phyloP scores from a whole-genome alignment of 768 basidiomycete genomes.

The Fomitopsis pulvina region DNA sequence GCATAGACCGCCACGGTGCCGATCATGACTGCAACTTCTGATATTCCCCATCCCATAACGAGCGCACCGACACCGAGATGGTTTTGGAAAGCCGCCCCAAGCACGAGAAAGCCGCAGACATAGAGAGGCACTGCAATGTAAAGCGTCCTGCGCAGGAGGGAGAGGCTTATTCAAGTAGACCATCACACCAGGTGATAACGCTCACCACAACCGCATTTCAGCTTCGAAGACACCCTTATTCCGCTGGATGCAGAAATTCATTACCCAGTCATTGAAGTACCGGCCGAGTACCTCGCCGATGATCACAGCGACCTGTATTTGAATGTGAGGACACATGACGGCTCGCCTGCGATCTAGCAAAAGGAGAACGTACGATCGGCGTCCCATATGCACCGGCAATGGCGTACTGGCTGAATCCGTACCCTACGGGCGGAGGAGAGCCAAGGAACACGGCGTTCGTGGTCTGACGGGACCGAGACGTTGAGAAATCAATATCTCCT shows the following conservation, averaged over 20 bases:
- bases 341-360: not conserved
- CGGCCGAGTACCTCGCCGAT: constrained; percentile 47
- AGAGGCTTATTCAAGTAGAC: not conserved
- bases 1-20: constrained; percentile 57
- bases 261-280: constrained; percentile 45
- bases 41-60: constrained; percentile 64
- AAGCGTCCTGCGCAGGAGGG: constrained; percentile 37
- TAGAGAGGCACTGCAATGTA: constrained; percentile 57
- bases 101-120: constrained; percentile 51
- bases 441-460: constrained; percentile 65
- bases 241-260: constrained; percentile 34
- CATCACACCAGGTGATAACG: not conserved
- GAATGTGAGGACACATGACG: not conserved
- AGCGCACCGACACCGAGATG: constrained; percentile 46
- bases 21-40: constrained; percentile 49
- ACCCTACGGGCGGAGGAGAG: constrained; percentile 45
- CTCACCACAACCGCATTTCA: constrained; percentile 52
- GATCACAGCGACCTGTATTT: constrained; percentile 36
- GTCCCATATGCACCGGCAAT: constrained; percentile 51
- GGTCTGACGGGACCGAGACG: constrained; percentile 30
- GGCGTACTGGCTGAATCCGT: constrained; percentile 40
- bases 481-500: not conserved
- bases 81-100: constrained; percentile 50
- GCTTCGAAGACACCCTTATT: constrained; percentile 49
- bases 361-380: constrained; percentile 36